These are phyloP conservation scores for Escovopsis sp. DNA, from an alignment of 2,329 filamentous ascomycete genomes.

Conservation along the genomic window DNA sequence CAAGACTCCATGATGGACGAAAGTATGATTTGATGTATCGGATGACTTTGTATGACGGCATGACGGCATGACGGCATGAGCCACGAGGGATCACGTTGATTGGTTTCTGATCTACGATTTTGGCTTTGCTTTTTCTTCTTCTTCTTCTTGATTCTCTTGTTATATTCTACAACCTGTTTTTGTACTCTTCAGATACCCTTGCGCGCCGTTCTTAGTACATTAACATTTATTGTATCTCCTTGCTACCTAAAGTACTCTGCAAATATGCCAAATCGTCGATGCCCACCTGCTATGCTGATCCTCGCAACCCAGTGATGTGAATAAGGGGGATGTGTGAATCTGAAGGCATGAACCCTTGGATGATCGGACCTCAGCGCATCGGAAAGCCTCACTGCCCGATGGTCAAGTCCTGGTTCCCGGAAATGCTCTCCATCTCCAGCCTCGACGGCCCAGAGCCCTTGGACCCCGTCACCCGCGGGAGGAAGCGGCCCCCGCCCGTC, in stretches of 20 bases:
- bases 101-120: neutral
- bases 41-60: no score
- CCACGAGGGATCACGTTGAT: no score
- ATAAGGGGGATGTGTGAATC: no score
- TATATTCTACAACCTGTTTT: constrained; percentile 1
- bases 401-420: constrained; percentile 11
- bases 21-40: no score
- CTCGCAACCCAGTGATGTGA: no score
- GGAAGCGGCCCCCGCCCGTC: constrained; percentile 18
- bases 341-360: constrained; percentile 7
- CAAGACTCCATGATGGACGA: no score
- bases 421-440: constrained; percentile 17
- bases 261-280: constrained; percentile 7
- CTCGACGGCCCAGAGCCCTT: constrained; percentile 27
- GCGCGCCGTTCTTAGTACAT: constrained; percentile 4
- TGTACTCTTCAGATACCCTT: constrained; percentile 10
- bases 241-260: constrained; percentile 5
- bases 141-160: constrained; percentile 3
- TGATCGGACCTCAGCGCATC: no score
- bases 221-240: constrained; percentile 4
- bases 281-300: neutral
- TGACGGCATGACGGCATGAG: no score
- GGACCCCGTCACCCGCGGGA: constrained; percentile 19
- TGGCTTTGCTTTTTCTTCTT: constrained; percentile 3
- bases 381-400: no score